phyloP scores from a whole-genome alignment of 2,329 filamentous ascomycete species.

The Talaromyces sp. region DNA sequence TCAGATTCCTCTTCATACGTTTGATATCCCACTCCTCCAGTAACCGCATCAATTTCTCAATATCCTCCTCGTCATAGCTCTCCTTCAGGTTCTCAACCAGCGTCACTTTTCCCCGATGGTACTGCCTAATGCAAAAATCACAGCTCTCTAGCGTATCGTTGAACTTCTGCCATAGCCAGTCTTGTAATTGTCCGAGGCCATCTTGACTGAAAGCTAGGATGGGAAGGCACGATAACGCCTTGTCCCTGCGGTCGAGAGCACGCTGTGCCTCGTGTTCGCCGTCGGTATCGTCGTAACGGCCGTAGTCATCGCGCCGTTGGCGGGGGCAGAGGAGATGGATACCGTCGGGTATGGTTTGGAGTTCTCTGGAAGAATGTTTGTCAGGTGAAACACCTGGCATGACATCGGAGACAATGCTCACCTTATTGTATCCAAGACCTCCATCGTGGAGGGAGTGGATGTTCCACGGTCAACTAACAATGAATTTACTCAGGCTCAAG shows the following conservation, averaged over 20 bases:
- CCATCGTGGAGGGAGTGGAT: slow-evolving; percentile 27
- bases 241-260: slow-evolving; percentile 55
- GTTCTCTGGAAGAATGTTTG: slow-evolving; percentile 31
- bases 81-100: slow-evolving; percentile 62
- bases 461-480: background rate
- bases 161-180: slow-evolving; percentile 57
- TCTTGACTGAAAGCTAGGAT: slow-evolving; percentile 65
- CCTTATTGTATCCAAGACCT: slow-evolving; percentile 43
- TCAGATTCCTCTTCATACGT: slow-evolving; percentile 59
- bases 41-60: slow-evolving; percentile 52
- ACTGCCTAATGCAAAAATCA: slow-evolving; percentile 68
- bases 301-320: slow-evolving; percentile 58
- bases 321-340: slow-evolving; percentile 68
- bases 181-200: slow-evolving; percentile 57
- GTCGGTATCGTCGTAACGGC: slow-evolving; percentile 60
- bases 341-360: slow-evolving; percentile 44
- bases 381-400: background rate
- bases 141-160: slow-evolving; percentile 61
- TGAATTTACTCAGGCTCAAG: background rate
- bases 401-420: slow-evolving; percentile 23
- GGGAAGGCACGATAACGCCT: slow-evolving; percentile 65
- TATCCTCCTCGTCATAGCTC: slow-evolving; percentile 48
- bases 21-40: slow-evolving; percentile 60
- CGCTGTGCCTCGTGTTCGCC: slow-evolving; percentile 52
- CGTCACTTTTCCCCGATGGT: slow-evolving; percentile 65